Evolutionary conservation across 2,329 filamentous ascomycete species (phyloP).

Genomic region (Xylaria sp.): DNA sequence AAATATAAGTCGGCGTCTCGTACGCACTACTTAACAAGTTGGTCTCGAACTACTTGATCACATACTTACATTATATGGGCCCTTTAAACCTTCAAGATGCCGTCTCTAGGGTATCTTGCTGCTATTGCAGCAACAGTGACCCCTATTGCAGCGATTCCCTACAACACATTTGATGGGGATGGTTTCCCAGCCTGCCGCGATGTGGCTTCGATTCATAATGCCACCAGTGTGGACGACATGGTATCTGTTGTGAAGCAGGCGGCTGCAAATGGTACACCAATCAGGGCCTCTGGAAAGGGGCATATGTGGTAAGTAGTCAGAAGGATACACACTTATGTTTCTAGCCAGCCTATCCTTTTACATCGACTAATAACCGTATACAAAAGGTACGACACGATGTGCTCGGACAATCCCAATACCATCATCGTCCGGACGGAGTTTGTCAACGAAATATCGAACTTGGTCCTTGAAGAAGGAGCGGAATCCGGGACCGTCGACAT

Average conservation of each 20-base stretch:
- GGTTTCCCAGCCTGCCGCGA: conserved; percentile 60
- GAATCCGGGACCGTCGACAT: conserved; percentile 58
- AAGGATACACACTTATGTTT: not conserved
- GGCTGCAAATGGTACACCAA: conserved; percentile 51
- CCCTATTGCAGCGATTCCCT: conserved; percentile 47
- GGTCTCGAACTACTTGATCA: not conserved
- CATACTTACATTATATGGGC: not conserved
- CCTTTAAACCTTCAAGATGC: conserved; percentile 33
- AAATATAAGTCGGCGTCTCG: conserved; percentile 14
- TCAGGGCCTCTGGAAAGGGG: conserved; percentile 60
- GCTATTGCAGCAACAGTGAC: conserved; percentile 29
- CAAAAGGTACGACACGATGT: conserved; percentile 62
- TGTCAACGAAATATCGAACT: conserved; percentile 57
- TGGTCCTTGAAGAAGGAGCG: conserved; percentile 52
- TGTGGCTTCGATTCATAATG: conserved; percentile 56
- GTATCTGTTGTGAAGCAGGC: conserved; percentile 55
- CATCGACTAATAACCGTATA: conserved; percentile 2
- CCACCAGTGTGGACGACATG: conserved; percentile 58
- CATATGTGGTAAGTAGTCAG: conserved; percentile 52
- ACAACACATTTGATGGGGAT: conserved; percentile 62
- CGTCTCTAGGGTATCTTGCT: conserved; percentile 32
- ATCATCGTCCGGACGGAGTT: conserved; percentile 59
- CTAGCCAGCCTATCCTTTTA: not conserved
- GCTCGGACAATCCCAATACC: conserved; percentile 58
- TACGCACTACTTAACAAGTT: not conserved